Evolutionary conservation across 2,329 filamentous ascomycete species (phyloP).

Genomic region (Thielaviopsis cerberus): DNA sequence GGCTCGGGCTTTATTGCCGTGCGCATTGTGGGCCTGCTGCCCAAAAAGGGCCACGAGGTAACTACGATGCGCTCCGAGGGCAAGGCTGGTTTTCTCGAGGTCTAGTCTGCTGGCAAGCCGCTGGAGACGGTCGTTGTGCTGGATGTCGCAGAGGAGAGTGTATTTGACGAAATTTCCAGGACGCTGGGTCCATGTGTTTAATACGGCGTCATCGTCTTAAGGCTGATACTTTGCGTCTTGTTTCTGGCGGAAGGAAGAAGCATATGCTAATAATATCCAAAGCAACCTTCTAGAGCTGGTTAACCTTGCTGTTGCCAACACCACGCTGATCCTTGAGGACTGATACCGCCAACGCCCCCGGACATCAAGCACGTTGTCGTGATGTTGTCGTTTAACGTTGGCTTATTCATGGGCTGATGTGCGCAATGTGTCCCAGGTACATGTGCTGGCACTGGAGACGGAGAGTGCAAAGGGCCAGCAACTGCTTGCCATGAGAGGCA

Average conservation of each 20-base stretch:
- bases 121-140: constrained; percentile 45
- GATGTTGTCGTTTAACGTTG: constrained; percentile 32
- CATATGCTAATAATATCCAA: neutral
- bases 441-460: constrained; percentile 32
- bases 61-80: constrained; percentile 37
- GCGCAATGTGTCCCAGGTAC: constrained; percentile 34
- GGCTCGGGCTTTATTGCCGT: constrained; percentile 36
- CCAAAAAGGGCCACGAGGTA: constrained; percentile 31
- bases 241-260: neutral
- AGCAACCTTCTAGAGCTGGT: constrained; percentile 35
- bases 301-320: constrained; percentile 38
- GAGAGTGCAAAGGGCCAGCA: constrained; percentile 30
- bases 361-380: constrained; percentile 59
- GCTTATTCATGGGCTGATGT: constrained; percentile 36
- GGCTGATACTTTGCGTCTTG: constrained; percentile 23
- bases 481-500: constrained; percentile 30
- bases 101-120: constrained; percentile 27
- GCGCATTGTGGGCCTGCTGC: constrained; percentile 36
- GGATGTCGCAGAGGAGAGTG: constrained; percentile 54
- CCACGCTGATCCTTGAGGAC: constrained; percentile 53
- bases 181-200: constrained; percentile 30
- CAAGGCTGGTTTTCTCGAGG: constrained; percentile 33
- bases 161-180: constrained; percentile 46
- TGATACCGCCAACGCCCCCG: constrained; percentile 38
- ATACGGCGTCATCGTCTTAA: constrained; percentile 43